Evolutionary conservation across 2,329 filamentous ascomycete species (phyloP), one percentile per base, ranked within the genome.

Genomic region (Alternaria conjuncta): DNA sequence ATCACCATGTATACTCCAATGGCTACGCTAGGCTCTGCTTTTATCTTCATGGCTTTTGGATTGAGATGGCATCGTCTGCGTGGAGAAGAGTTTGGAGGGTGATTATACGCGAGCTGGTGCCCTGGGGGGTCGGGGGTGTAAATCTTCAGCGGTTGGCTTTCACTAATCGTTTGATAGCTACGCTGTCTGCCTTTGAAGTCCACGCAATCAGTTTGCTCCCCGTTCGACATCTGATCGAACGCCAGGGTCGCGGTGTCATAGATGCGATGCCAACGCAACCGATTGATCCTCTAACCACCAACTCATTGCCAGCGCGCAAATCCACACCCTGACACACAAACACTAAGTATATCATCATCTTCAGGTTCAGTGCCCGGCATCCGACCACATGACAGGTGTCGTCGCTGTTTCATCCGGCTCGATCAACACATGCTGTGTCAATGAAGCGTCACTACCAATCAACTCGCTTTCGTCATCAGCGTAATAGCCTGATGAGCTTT

Each of bases 211-310:
- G 8, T 53, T 15, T 21, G 18, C 15, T n/a, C 7, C 3, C 28
- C 20, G 11, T n/a, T 21, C 13, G 10, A 21, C 5, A 7, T 2
- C 30, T 15, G 13, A 15, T 23, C 30, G 3, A 36, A 36, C 49
- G 28, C 3, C 20, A 8, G 6, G n/a, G 8, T 0, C 3, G 13
- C 2, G 18, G 1, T 36, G 8, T 15, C 3, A 25, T 10, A n/a
- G 28, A 4, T 15, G 7, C 49, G 13, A 36, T 36, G 5, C 49
- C 1, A 53, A 41, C 30, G 20, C 49, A 53, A 3, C 21, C 6
- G 49, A 2, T 12, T 53, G 20, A 15, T 18, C 20, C 4, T 18
- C 49, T 32, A 4, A 15, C 13, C n/a, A 12, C 30, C 15, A 9
- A 21, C 28, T 53, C 4, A 23, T 9, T 11, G 5, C 13, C 13